Evolutionary conservation across 495 filamentous ascomycete species (phyloP).

Genomic region (Penicillium lagena): DNA sequence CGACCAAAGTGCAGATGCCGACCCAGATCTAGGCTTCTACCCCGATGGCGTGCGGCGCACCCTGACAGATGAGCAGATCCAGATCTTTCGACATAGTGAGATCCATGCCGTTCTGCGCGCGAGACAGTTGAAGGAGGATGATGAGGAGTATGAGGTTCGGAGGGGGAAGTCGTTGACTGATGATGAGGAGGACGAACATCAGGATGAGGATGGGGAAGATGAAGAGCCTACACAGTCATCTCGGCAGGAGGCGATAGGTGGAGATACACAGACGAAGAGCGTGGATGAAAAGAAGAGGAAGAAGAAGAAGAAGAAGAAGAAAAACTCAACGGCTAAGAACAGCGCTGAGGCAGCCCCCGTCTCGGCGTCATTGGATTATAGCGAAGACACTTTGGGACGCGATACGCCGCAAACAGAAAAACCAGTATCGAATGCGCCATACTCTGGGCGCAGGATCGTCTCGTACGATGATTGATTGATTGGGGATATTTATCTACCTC

Average conservation of each 20-base stretch:
- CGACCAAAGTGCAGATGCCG: slow-evolving; percentile 36
- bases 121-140: slow-evolving; percentile 32
- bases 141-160: slow-evolving; percentile 16
- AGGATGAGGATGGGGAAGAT: neutral
- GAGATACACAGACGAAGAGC: too few relatives aligned
- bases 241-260: too few relatives aligned
- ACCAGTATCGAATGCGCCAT: neutral
- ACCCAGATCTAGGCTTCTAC: slow-evolving; percentile 82
- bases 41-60: slow-evolving; percentile 84
- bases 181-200: neutral
- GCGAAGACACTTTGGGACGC: neutral
- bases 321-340: neutral
- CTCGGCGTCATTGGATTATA: slow-evolving; percentile 11
- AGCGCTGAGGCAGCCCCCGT: neutral
- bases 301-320: too few relatives aligned
- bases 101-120: slow-evolving; percentile 64
- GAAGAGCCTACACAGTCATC: neutral
- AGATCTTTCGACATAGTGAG: slow-evolving; percentile 86
- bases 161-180: slow-evolving; percentile 2
- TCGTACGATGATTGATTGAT: slow-evolving; percentile 34
- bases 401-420: too few relatives aligned
- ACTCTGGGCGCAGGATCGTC: slow-evolving; percentile 25
- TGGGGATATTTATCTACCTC: neutral
- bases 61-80: slow-evolving; percentile 85
- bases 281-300: too few relatives aligned